These are phyloP conservation scores for Talaromyces funiculosus DNA, from an alignment of 2,329 filamentous ascomycete genomes.

Conservation along the genomic window DNA sequence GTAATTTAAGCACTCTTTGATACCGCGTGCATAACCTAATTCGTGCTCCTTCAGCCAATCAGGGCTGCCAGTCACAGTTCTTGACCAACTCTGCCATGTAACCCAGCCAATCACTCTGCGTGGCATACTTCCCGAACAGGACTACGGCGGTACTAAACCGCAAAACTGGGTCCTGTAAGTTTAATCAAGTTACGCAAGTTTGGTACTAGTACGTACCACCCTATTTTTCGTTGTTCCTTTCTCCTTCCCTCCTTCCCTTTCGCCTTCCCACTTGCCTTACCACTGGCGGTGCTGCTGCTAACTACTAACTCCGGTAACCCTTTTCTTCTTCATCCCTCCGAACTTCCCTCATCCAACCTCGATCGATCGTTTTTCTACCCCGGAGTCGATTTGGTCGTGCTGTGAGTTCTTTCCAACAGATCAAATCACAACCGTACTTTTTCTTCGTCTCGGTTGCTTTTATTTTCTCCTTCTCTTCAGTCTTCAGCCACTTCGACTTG, in stretches of 20 bases:
- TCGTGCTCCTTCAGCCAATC: neutral
- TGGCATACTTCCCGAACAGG: neutral
- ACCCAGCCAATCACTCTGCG: neutral
- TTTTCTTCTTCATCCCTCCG: neutral
- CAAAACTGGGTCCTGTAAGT: neutral
- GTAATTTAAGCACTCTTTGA: neutral
- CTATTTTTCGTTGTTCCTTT: neutral
- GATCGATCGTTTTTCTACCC: conserved; percentile 2
- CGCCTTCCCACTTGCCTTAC: neutral
- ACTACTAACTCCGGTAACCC: neutral
- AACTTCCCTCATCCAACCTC: neutral
- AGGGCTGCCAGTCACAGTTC: neutral
- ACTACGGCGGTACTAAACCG: neutral
- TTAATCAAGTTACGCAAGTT: neutral
- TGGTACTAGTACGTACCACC: conserved; percentile 1
- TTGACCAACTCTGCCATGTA: neutral
- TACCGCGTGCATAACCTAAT: conserved; percentile 3
- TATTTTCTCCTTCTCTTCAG: neutral
- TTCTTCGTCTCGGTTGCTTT: neutral
- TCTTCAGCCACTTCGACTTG: neutral
- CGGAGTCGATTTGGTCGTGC: conserved; percentile 1
- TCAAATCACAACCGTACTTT: neutral
- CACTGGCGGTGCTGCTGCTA: too few species aligned
- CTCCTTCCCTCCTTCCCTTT: neutral
- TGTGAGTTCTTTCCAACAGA: neutral